Evolutionary conservation across 2,329 filamentous ascomycete species (phyloP), one percentile per base, ranked within the genome.

Genomic region (Colletotrichum tofieldiae): DNA sequence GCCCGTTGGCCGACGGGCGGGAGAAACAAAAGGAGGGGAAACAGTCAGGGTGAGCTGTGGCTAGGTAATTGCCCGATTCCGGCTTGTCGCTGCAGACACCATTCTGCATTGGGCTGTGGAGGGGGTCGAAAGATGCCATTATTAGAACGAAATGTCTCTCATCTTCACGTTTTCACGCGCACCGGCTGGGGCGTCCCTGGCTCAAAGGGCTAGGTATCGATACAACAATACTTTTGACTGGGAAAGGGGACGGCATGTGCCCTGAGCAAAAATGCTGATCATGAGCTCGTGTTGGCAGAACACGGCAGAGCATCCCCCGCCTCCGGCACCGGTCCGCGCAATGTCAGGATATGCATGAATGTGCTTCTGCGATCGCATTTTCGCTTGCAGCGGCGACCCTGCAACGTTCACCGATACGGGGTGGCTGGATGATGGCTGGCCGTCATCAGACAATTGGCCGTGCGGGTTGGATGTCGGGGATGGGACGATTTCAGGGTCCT

Each of bases 121-220:
- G 23, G 26, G 26, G 41, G 35, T 52, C 58, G 32, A 29, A 23
- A 41, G 26, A 29, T 64, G 65, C 65, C 58, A 73, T 56, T 73
- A 73, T 62, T 73, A 73, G 67, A 35, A 71, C 37, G 37, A 12
- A 12, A 51, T 65, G 54, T 69, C 66, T 69, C 29, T 29, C 61
- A 14, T 59, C 32, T 9, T 37, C 45, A 35, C 12, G 32, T 41
- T 43, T 29, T 37, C 60, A 29, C 45, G 45, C 47, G 23, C 29
- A 35, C 16, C 26, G 35, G 11, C 56, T 29, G 26, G 37, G 32
- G 23, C 45, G 18, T 61, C 12, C 32, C 64, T 18, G 18, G 9
- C 18, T 52, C 26, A 32, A 6, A 32, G 49, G 14, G 29, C 16
- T 20, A 14, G 29, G 7, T 20, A 51, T 26, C 39, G 23, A 8